Conservation (phyloP, 1,139 yeast genomes). For the Diutina neorugosa region DNA sequence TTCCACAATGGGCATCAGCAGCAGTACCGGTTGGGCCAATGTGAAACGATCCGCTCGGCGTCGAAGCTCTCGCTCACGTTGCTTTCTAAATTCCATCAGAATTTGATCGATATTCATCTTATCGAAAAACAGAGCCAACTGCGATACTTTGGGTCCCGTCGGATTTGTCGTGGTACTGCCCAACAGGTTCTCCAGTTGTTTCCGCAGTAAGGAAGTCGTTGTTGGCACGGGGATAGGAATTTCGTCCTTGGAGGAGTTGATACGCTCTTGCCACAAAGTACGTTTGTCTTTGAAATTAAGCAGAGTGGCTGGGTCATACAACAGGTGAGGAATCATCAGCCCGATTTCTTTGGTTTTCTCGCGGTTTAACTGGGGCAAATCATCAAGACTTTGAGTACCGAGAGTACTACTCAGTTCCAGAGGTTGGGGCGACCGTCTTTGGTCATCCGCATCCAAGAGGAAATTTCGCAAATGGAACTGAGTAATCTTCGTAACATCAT, state of each 20-base stretch:
- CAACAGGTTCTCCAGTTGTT: slow-evolving; percentile 1
- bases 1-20: slow-evolving; percentile 65
- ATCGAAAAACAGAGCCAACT: slow-evolving; percentile 1
- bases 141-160: background rate
- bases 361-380: background rate
- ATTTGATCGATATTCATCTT: slow-evolving; percentile 3
- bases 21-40: slow-evolving; percentile 1
- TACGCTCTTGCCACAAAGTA: background rate
- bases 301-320: background rate
- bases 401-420: background rate
- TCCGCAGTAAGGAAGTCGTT: background rate
- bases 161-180: background rate
- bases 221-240: background rate
- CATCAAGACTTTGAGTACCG: background rate
- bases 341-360: slow-evolving; percentile 1
- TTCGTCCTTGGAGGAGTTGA: background rate
- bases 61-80: background rate
- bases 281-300: background rate
- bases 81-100: background rate
- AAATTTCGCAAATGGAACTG: slow-evolving; percentile 76
- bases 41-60: background rate
- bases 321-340: background rate
- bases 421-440: background rate
- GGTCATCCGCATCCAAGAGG: slow-evolving; percentile 31
- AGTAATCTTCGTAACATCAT: slow-evolving; percentile 84